phyloP scores from a whole-genome alignment of 2,329 filamentous ascomycete species.

The Diaporthe helianthi region DNA sequence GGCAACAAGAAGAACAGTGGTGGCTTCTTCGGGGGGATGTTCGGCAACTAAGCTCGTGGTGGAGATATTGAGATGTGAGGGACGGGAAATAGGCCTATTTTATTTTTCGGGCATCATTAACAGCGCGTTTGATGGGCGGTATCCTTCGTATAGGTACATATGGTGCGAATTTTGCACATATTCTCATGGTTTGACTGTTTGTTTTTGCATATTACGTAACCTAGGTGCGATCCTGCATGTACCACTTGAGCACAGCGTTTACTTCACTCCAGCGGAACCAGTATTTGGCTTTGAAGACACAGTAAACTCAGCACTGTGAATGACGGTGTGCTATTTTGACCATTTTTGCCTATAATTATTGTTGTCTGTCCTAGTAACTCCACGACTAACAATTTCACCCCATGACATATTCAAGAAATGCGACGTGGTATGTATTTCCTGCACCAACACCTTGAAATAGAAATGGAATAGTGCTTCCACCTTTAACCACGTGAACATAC shows the following conservation, averaged over 20 bases:
- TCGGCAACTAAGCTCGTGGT: background rate
- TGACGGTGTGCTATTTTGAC: background rate
- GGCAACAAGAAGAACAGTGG: background rate
- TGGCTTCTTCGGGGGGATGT: background rate
- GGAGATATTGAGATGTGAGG: background rate
- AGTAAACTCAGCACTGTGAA: background rate
- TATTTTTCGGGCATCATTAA: background rate
- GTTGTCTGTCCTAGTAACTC: background rate
- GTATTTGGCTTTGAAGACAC: background rate
- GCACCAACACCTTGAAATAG: background rate
- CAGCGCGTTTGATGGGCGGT: background rate
- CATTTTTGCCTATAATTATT: background rate
- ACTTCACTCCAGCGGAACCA: background rate
- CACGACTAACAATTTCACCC: background rate
- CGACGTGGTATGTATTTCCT: background rate
- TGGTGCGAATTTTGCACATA: background rate
- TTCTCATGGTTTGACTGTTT: background rate
- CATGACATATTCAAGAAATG: background rate
- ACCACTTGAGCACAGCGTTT: background rate
- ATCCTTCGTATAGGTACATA: slow-evolving; percentile 1
- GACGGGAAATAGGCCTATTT: background rate
- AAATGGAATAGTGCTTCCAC: background rate
- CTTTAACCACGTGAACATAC: no score
- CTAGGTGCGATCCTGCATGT: background rate
- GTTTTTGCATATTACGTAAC: background rate